Conservation (phyloP, 345 rosid species). For the Isatis tinctoria region DNA sequence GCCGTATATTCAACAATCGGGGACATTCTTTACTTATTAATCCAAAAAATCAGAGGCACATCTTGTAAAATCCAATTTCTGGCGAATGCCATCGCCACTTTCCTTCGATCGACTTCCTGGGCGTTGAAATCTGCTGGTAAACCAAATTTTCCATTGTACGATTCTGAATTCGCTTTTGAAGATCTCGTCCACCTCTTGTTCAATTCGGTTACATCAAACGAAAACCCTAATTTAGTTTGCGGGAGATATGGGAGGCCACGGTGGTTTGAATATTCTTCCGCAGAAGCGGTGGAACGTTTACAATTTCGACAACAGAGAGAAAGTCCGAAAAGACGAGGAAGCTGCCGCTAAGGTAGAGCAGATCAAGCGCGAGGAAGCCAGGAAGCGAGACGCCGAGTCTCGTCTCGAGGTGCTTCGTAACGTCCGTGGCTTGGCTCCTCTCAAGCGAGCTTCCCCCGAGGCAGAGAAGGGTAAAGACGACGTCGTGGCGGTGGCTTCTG, state of each 20-base stretch:
- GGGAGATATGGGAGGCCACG: constrained; percentile 81
- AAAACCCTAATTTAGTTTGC: background rate
- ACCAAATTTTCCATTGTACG: too few relatives aligned
- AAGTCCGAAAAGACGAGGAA: constrained; percentile 79
- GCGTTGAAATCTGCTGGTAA: too few relatives aligned
- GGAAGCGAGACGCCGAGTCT: constrained; percentile 78
- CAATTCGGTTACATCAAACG: background rate
- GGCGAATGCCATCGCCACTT: background rate
- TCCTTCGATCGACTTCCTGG: background rate
- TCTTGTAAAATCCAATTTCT: background rate
- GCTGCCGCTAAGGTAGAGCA: constrained; percentile 89
- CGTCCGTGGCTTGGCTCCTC: constrained; percentile 78
- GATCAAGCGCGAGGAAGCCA: constrained; percentile 64
- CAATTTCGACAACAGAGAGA: constrained; percentile 80
- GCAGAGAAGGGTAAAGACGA: constrained; percentile 12
- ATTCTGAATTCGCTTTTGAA: background rate
- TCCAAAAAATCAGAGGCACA: background rate
- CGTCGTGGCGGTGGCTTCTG: background rate
- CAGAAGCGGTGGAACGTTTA: constrained; percentile 96
- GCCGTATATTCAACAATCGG: too few relatives aligned
- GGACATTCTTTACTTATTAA: too few relatives aligned
- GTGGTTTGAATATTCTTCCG: constrained; percentile 90
- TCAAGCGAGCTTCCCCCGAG: constrained; percentile 24
- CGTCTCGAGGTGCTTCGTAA: constrained; percentile 74
- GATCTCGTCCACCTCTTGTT: background rate